Conservation (phyloP, 768 basidiomycete genomes). For the Neoboletus brunneissimus region DNA sequence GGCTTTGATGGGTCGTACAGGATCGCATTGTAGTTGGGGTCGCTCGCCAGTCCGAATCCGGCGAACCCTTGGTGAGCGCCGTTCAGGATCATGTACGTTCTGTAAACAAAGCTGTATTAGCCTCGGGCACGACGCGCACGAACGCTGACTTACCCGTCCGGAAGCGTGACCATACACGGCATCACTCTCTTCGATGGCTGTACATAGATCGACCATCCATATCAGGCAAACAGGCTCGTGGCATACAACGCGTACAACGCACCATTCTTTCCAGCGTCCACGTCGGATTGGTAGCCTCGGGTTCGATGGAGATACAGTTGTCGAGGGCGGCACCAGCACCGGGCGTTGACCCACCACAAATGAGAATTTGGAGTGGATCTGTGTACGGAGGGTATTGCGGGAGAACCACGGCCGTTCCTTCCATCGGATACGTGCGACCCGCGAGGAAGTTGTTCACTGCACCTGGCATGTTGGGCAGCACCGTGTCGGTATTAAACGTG, state of each 20-base stretch:
- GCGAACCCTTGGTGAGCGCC: too few relatives aligned
- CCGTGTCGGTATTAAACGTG: too few relatives aligned
- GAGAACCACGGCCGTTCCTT: constrained; percentile 66
- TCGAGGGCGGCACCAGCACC: constrained; percentile 53
- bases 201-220: not conserved
- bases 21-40: too few relatives aligned
- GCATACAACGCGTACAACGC: constrained; percentile 17
- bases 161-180: constrained; percentile 59
- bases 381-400: constrained; percentile 75
- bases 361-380: constrained; percentile 60
- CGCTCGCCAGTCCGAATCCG: too few relatives aligned
- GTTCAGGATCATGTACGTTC: too few relatives aligned
- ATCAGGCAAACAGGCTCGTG: not conserved
- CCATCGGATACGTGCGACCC: constrained; percentile 70
- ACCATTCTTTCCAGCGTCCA: constrained; percentile 84
- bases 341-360: constrained; percentile 74
- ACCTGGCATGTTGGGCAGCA: too few relatives aligned
- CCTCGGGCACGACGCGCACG: too few relatives aligned
- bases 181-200: constrained; percentile 43
- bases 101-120: too few relatives aligned
- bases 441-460: too few relatives aligned
- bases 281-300: constrained; percentile 56
- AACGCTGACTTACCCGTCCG: too few relatives aligned
- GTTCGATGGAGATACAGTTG: constrained; percentile 68
- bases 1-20: too few relatives aligned